phyloP scores from a whole-genome alignment of 2,329 filamentous ascomycete species.

The Claviceps sp. region DNA sequence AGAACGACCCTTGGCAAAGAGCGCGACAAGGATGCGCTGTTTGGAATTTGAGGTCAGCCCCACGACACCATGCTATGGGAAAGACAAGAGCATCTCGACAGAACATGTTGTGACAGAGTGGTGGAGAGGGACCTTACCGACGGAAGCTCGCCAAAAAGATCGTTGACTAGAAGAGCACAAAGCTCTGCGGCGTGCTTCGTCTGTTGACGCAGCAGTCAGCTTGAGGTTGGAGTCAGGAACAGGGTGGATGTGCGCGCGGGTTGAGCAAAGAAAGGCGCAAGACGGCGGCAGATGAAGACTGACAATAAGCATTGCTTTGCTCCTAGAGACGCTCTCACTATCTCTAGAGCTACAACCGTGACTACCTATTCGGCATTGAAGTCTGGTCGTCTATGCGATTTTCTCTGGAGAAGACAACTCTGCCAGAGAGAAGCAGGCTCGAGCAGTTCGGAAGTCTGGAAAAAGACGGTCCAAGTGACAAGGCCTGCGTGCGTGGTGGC shows the following conservation, averaged over 20 bases:
- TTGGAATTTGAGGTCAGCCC: constrained; percentile 14
- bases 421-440: neutral
- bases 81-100: neutral
- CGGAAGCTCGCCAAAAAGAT: constrained; percentile 81
- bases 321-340: constrained; percentile 66
- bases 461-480: neutral
- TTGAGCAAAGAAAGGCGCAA: constrained; percentile 6
- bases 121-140: constrained; percentile 45
- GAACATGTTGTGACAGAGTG: neutral
- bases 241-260: constrained; percentile 3
- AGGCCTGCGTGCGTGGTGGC: constrained; percentile 1
- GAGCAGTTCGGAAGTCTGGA: neutral
- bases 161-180: constrained; percentile 76
- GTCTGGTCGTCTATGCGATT: constrained; percentile 3
- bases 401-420: neutral
- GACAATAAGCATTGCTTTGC: constrained; percentile 45
- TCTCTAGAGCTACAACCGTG: constrained; percentile 61
- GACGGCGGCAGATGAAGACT: constrained; percentile 17
- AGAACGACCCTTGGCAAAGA: constrained; percentile 69
- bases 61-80: constrained; percentile 7
- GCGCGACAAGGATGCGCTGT: constrained; percentile 71
- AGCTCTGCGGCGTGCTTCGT: constrained; percentile 72
- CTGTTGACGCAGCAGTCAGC: constrained; percentile 24
- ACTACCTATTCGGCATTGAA: constrained; percentile 56
- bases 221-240: neutral